phyloP scores from a whole-genome alignment of 345 rosid species.

The rapeseed (Brassica napus) region Da-Ae NC_063435.1:25578501-25579000 shows the following conservation, averaged over 20 bases:
- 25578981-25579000: slow-evolving; percentile 24
- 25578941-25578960: slow-evolving; percentile 55
- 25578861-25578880: slow-evolving; percentile 80
- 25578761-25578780: slow-evolving; percentile 74
- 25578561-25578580: no score
- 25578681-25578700: not conserved
- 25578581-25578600: no score
- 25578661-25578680: no score
- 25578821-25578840: slow-evolving; percentile 85
- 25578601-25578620: no score
- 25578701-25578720: not conserved
- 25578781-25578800: slow-evolving; percentile 95
- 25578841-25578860: slow-evolving; percentile 73
- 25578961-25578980: slow-evolving; percentile 55
- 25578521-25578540: no score
- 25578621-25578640: no score
- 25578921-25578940: slow-evolving; percentile 36
- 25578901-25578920: slow-evolving; percentile 45
- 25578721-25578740: slow-evolving; percentile 19
- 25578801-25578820: slow-evolving; percentile 75
- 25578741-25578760: slow-evolving; percentile 51
- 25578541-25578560: no score
- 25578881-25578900: slow-evolving; percentile 61
- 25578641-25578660: no score
- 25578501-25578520: no score